Base-by-base conservation (phyloP, 1,284 basidiomycete genomes). In the Vanrija humicola region DNA sequence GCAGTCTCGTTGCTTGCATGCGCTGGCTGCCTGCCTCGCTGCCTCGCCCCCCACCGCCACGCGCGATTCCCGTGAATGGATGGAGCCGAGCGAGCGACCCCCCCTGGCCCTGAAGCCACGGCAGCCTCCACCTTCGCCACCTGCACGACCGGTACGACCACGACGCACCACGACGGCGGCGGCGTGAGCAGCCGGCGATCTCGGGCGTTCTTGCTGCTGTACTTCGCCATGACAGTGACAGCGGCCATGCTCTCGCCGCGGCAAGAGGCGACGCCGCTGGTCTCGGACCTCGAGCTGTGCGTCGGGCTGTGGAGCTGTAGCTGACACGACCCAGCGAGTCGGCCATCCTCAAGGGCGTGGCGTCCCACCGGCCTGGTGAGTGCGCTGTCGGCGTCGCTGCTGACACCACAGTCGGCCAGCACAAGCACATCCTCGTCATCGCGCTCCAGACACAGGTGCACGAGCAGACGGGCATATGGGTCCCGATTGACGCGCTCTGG, bases 401-500 rank as follows among this genome's bases (percentile, higher is more conserved):
- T 52, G 21, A 23, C 21, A 5, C 21, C 28, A 21, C 54, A 72
- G 71, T 73, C 28, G 73, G 73, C 0, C 45, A 49, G 42, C 62
- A 72, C 56, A 73, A 68, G 46, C 68, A 74, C 50, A 43, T 71
- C 38, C 52, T 67, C 29, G 67, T 74, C 26, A 64, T 74, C 6
- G 62, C 64, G 28, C 62, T 74, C 2, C 73, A 72, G 50, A 47
- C 54, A 7, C 62, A 63, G 44, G 61, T 74, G 38, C 64, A 69
- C 42, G 49, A 58, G 19, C 61, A 70, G 21, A 71, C 70, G 9
- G 63, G 65, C 6, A 39, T 63, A 4, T 64, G 59, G 67, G 55
- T 92, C 34, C 73, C 82, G 23, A 72, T 85, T 5, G 82, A 84
- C 18, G 82, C 81, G 39, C 80, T 93, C 23, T 91, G 89, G 89